A percentile compares a stretch with the other conserved stretches of the same genome.
These are phyloP conservation scores for Exophiala mesophila DNA, from an alignment of 2,329 filamentous ascomycete species.

Conservation along the genomic window DNA sequence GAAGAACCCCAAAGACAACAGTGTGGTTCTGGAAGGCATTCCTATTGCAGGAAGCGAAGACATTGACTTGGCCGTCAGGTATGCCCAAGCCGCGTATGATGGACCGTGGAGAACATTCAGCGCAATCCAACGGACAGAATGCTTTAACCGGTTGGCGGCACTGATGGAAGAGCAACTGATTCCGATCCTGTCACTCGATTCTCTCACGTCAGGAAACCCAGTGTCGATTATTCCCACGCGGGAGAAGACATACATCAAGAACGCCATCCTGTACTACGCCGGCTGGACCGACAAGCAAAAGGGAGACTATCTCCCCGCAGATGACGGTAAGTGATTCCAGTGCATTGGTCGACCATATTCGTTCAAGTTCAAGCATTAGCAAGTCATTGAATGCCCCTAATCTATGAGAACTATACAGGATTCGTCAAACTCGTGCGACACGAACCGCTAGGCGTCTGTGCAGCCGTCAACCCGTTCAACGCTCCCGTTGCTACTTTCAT, in stretches of 20 bases:
- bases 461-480: conserved; percentile 40
- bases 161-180: conserved; percentile 12
- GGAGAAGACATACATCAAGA: conserved; percentile 7
- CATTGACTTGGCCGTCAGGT: conserved; percentile 46
- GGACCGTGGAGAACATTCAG: conserved; percentile 28
- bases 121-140: conserved; percentile 10
- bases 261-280: conserved; percentile 14
- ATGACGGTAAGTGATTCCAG: conserved; percentile 13
- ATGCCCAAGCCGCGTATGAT: conserved; percentile 47
- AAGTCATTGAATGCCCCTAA: background rate
- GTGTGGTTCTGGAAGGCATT: conserved; percentile 47
- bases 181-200: conserved; percentile 12
- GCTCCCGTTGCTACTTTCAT: conserved; percentile 36
- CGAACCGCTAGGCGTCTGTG: conserved; percentile 28
- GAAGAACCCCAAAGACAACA: conserved; percentile 44
- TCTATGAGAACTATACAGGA: conserved; percentile 3
- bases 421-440: conserved; percentile 26
- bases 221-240: conserved; percentile 6
- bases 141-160: conserved; percentile 12
- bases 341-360: background rate
- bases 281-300: conserved; percentile 22
- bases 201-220: conserved; percentile 13
- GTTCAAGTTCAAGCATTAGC: too few species aligned
- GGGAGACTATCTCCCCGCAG: conserved; percentile 21
- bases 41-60: conserved; percentile 42